Conservation (phyloP, 2,329 filamentous ascomycete species). For the Colletotrichum graminicola region DNA sequence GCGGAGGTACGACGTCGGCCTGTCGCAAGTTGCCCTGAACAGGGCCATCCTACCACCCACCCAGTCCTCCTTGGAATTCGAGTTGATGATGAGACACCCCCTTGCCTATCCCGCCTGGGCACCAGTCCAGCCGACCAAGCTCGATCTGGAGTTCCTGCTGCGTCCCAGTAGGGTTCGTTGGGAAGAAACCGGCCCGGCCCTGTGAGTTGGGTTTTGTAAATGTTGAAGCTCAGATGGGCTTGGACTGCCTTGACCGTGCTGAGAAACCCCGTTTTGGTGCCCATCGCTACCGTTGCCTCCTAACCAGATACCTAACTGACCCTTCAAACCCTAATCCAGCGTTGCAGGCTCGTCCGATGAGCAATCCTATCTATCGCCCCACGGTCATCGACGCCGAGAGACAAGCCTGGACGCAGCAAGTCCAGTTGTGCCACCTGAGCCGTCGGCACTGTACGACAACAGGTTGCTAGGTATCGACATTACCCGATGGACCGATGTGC, state of each 20-base stretch:
- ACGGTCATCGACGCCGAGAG: background rate
- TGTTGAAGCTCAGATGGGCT: background rate
- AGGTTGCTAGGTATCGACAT: conserved; percentile 4
- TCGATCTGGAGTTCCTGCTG: conserved; percentile 1
- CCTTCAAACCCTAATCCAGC: background rate
- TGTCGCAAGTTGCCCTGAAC: conserved; percentile 1
- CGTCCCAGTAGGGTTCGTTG: background rate
- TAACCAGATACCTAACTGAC: background rate
- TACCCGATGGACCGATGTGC: conserved; percentile 1
- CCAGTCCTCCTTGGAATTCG: conserved; percentile 13
- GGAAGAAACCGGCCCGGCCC: background rate
- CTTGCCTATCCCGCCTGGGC: conserved; percentile 10
- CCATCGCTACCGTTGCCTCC: background rate
- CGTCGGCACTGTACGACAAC: conserved; percentile 6
- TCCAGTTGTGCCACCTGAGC: background rate
- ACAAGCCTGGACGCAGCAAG: background rate
- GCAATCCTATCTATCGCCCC: background rate
- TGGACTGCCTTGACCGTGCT: background rate
- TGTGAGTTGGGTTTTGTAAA: background rate
- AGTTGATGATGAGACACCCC: conserved; percentile 19
- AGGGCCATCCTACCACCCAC: conserved; percentile 9
- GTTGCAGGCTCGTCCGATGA: background rate
- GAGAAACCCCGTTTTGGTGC: background rate
- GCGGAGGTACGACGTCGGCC: background rate
- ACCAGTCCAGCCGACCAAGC: background rate